A percentile compares a stretch with the other conserved stretches of the same genome.
phyloP scores from a whole-genome alignment of 1,284 basidiomycete species.

The Heterobasidion parviporum region DNA sequence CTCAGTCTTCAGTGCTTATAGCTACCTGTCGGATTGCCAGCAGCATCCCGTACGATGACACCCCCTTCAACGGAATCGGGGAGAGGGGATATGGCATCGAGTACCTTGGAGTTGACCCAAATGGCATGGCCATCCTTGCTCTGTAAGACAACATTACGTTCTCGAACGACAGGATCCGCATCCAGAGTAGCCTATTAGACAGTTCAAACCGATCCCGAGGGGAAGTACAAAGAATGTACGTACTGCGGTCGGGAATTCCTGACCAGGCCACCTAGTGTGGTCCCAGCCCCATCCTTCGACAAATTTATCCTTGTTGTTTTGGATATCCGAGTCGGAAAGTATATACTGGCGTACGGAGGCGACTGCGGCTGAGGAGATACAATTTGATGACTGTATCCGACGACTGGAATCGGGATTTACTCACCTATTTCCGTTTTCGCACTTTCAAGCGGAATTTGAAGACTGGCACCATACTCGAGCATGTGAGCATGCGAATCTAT shows the following conservation, averaged over 20 bases:
- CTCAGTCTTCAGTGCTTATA: neutral
- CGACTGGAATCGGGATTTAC: conserved; percentile 1
- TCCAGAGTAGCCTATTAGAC: conserved; percentile 61
- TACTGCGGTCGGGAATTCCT: conserved; percentile 72
- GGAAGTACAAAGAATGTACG: conserved; percentile 5
- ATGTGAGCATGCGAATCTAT: conserved; percentile 79
- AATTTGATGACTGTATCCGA: neutral
- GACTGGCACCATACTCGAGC: conserved; percentile 66
- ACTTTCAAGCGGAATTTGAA: conserved; percentile 58
- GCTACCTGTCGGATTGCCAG: conserved; percentile 68
- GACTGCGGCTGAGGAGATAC: conserved; percentile 45
- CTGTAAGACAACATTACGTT: conserved; percentile 66
- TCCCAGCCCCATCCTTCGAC: conserved; percentile 89
- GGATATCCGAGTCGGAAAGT: conserved; percentile 43
- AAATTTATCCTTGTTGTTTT: conserved; percentile 49
- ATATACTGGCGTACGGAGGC: conserved; percentile 60
- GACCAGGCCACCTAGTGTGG: conserved; percentile 68
- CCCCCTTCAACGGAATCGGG: conserved; percentile 72
- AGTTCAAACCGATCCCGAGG: conserved; percentile 1
- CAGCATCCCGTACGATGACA: conserved; percentile 61
- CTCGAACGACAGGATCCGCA: conserved; percentile 54
- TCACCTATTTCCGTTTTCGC: conserved; percentile 50
- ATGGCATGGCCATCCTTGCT: conserved; percentile 87
- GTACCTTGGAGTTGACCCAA: conserved; percentile 68
- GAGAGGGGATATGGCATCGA: conserved; percentile 53